Evolutionary conservation across 768 basidiomycete genomes (phyloP).

Genomic region (Coprinopsis marcescibilis): DNA sequence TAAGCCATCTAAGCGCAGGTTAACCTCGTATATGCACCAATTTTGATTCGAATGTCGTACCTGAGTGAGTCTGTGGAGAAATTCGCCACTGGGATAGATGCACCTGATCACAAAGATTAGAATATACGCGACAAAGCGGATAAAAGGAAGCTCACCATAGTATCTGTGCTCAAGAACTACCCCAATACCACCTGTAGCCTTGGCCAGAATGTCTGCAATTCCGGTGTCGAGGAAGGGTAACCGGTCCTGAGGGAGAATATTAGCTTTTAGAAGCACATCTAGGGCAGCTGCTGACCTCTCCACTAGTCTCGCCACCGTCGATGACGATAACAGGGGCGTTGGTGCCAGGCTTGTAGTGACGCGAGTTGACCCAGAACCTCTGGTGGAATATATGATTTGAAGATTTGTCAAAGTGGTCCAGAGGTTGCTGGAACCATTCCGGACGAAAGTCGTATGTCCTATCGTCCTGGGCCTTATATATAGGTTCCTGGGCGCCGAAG

Average conservation of each 20-base stretch:
- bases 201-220: constrained; percentile 80
- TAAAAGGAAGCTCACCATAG: constrained; percentile 49
- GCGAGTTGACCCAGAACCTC: constrained; percentile 87
- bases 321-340: constrained; percentile 85
- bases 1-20: constrained; percentile 58
- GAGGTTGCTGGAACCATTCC: constrained; percentile 75
- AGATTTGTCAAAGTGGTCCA: constrained; percentile 70
- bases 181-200: constrained; percentile 81
- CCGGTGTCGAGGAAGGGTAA: constrained; percentile 67
- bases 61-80: constrained; percentile 16
- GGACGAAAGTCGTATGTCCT: constrained; percentile 40
- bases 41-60: constrained; percentile 1
- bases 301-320: constrained; percentile 92
- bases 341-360: constrained; percentile 65
- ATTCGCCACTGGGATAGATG: constrained; percentile 15
- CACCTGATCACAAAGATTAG: constrained; percentile 4
- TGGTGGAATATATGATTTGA: constrained; percentile 68
- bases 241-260: constrained; percentile 29
- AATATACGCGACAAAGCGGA: not conserved
- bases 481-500: constrained; percentile 17
- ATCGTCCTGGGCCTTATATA: not conserved
- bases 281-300: constrained; percentile 42
- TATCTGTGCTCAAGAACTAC: constrained; percentile 92
- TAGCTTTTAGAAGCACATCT: not conserved
- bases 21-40: not conserved